A percentile compares a stretch with the other conserved stretches of the same genome.
Evolutionary conservation across 1,139 yeast genomes (phyloP).

Genomic region (Candida sanyaensis): DNA sequence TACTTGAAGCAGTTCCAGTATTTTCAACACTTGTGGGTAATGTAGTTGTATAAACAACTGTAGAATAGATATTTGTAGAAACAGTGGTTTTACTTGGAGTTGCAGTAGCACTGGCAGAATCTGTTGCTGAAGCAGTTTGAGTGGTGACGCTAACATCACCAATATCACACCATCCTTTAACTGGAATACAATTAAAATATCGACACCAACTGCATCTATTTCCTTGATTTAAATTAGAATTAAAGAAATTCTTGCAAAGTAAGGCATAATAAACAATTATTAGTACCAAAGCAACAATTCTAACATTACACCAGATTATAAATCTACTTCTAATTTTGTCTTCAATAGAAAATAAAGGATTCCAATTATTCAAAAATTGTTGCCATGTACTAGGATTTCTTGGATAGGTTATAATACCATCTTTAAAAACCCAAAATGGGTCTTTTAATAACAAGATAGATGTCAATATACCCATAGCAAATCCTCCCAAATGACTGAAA

Average conservation of each 20-base stretch:
- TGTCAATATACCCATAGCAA: conserved; percentile 59
- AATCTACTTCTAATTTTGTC: conserved; percentile 38
- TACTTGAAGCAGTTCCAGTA: neutral
- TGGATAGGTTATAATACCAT: conserved; percentile 44
- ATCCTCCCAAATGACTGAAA: conserved; percentile 78
- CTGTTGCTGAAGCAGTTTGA: conserved; percentile 6
- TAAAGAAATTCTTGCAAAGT: conserved; percentile 50
- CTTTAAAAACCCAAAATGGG: conserved; percentile 52
- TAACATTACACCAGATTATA: conserved; percentile 51
- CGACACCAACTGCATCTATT: conserved; percentile 67
- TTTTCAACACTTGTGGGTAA: conserved; percentile 15
- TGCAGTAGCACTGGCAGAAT: conserved; percentile 6
- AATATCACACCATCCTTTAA: conserved; percentile 70
- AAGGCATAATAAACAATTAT: conserved; percentile 53
- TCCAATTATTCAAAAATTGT: conserved; percentile 47
- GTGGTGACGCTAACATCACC: conserved; percentile 47
- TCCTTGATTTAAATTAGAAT: conserved; percentile 39
- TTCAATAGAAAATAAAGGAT: conserved; percentile 35
- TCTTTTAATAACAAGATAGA: conserved; percentile 59
- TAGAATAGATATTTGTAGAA: conserved; percentile 9
- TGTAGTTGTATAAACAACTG: conserved; percentile 12
- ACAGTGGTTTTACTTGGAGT: conserved; percentile 8
- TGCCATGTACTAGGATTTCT: conserved; percentile 37
- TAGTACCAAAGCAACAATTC: conserved; percentile 49
- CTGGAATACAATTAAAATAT: conserved; percentile 71